phyloP scores from a whole-genome alignment of 495 filamentous ascomycete species.

The Trichoderma parareesei region DNA sequence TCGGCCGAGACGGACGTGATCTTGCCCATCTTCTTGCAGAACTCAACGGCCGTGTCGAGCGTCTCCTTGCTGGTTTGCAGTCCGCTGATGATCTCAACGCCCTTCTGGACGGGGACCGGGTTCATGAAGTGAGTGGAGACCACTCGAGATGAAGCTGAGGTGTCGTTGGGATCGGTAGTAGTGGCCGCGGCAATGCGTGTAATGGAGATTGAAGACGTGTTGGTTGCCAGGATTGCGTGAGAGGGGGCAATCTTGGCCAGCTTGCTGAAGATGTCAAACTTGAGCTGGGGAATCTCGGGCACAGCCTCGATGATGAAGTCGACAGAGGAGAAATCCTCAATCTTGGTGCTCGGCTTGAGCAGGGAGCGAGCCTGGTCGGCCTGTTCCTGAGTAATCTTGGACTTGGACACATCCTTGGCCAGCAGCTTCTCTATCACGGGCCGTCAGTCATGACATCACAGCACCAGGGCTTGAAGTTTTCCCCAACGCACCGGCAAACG shows the following conservation, averaged over 20 bases:
- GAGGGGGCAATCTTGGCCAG: constrained; percentile 77
- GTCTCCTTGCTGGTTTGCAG: constrained; percentile 83
- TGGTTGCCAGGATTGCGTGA: constrained; percentile 89
- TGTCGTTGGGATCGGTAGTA: constrained; percentile 64
- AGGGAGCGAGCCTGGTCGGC: constrained; percentile 62
- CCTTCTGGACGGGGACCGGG: constrained; percentile 92
- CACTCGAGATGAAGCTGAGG: constrained; percentile 76
- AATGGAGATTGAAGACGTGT: constrained; percentile 95
- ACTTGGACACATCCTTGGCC: constrained; percentile 82
- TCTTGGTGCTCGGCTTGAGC: constrained; percentile 58
- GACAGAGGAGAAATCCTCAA: constrained; percentile 72
- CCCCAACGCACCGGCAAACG: constrained; percentile 64
- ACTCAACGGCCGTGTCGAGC: constrained; percentile 71
- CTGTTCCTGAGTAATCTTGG: constrained; percentile 68
- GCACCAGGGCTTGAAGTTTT: neutral
- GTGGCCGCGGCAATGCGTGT: constrained; percentile 89
- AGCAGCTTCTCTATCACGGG: constrained; percentile 68
- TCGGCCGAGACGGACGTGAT: constrained; percentile 79
- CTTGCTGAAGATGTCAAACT: constrained; percentile 76
- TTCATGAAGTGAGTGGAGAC: constrained; percentile 99
- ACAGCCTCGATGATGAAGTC: constrained; percentile 98
- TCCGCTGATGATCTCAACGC: constrained; percentile 92
- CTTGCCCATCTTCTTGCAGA: constrained; percentile 91
- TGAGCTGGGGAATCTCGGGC: constrained; percentile 83
- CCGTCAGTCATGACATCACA: constrained; percentile 16